Evolutionary conservation across 495 filamentous ascomycete genomes (phyloP), one percentile per base, ranked within the genome.

Genomic region (Elasticomyces elasticus): DNA sequence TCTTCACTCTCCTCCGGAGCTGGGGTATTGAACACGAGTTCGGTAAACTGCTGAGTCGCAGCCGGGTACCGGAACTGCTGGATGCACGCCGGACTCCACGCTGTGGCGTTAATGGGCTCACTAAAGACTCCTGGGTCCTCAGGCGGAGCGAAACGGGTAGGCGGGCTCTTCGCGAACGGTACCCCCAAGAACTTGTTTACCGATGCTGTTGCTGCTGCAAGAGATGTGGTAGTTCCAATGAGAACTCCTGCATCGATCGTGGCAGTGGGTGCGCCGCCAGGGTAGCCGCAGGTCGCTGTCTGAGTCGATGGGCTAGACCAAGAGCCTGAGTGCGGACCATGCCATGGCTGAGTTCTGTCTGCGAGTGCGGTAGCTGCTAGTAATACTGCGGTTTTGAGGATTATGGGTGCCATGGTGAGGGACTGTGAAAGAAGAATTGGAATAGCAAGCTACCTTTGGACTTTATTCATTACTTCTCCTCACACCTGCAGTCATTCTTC

Each of bases 91-190:
- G 64, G 57, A 1, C 48, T 58, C 49, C 58, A 67, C 15, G 55
- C 54, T 31, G 62, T 68, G 2, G 72, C 67, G 33, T 67, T 58
- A n/a, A 60, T 60, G 5, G 42, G 37, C 6, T 44, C 45, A 1
- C 38, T 42, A 62, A 65, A 66, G 30, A 26, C 51, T 0, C 24
- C 23, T 2, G 62, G 54, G 17, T 50, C 49, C 40, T 61, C 23
- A 2, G 72, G 71, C 22, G 67, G 63, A 12, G 60, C 42, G 56
- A 72, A 74, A 17, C 71, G 70, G 13, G 37, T 53, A 15, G 72
- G 71, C 0, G 65, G 58, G 10, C 65, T 56, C 25, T 57, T 30
- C 2, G 64, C 64, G 45, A 67, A 67, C 19, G 63, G 63, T 5
- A 67, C 49, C 19, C 64, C 64, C 2, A 67, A 46, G 52, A 65